A percentile compares a stretch with the other conserved stretches of the same genome.
These are phyloP conservation scores for Cryptococcus sp. DNA, from an alignment of 1,284 basidiomycete genomes.

Conservation along the genomic window DNA sequence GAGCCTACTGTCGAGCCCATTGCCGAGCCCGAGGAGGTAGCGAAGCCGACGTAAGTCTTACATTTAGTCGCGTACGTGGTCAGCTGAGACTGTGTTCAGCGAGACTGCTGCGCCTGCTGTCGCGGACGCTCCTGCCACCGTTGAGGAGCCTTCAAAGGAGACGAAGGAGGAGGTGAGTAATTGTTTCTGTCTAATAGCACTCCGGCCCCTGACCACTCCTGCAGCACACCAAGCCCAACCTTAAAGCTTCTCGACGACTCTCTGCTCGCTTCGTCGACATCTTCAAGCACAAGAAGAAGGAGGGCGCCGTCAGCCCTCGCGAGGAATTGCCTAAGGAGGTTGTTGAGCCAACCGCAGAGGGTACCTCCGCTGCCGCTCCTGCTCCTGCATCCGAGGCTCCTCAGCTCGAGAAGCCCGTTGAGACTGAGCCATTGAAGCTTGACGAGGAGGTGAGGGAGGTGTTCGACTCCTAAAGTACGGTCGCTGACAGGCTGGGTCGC, in stretches of 20 bases:
- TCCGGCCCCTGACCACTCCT: background rate
- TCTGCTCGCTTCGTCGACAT: conserved; percentile 47
- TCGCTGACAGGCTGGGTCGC: background rate
- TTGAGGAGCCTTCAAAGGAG: conserved; percentile 18
- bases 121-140: conserved; percentile 19
- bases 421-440: conserved; percentile 45
- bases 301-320: conserved; percentile 29
- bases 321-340: conserved; percentile 31
- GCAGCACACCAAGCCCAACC: conserved; percentile 26
- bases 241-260: conserved; percentile 47
- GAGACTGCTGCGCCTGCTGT: conserved; percentile 24
- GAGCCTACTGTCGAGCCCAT: conserved; percentile 13
- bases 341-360: conserved; percentile 15
- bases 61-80: background rate
- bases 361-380: conserved; percentile 18
- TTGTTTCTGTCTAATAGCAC: conserved; percentile 3
- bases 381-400: conserved; percentile 41
- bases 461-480: background rate
- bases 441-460: conserved; percentile 43
- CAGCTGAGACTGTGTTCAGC: conserved; percentile 9
- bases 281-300: conserved; percentile 41
- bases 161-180: conserved; percentile 21
- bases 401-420: conserved; percentile 40
- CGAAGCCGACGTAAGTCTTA: conserved; percentile 37
- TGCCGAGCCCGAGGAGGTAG: conserved; percentile 23